These are phyloP conservation scores for Eucalyptus regnans DNA, from an alignment of 345 rosid species.

Conservation along the genomic window DNA sequence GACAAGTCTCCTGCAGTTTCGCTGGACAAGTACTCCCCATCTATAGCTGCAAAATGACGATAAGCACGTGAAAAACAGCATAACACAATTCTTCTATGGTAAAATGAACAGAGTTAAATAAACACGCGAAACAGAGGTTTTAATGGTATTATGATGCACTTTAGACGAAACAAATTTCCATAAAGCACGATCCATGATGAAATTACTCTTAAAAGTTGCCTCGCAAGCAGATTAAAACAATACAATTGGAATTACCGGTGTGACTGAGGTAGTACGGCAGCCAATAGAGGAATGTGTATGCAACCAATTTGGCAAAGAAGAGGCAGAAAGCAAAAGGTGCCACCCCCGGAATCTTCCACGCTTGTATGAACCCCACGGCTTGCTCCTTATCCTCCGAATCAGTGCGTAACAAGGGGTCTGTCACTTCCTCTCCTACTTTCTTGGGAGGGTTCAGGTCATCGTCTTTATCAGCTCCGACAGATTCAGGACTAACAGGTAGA, in stretches of 20 bases:
- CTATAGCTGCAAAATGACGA: conserved; percentile 46
- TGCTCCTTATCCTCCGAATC: conserved; percentile 19
- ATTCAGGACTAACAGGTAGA: conserved; percentile 65
- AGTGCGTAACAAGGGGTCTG: conserved; percentile 31
- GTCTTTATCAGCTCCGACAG: conserved; percentile 51
- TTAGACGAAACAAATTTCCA: not conserved
- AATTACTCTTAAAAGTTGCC: not conserved
- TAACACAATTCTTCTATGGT: not conserved
- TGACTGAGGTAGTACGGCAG: conserved; percentile 93
- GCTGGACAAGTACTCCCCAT: conserved; percentile 62
- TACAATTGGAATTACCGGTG: conserved; percentile 35
- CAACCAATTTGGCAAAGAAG: conserved; percentile 86
- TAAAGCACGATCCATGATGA: not conserved
- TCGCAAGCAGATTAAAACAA: not conserved
- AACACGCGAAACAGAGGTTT: not conserved
- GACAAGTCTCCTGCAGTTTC: conserved; percentile 81
- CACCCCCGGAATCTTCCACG: conserved; percentile 94
- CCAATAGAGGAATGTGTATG: conserved; percentile 95
- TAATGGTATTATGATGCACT: not conserved
- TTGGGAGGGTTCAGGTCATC: conserved; percentile 27
- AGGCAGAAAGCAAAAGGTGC: conserved; percentile 88
- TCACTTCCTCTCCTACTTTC: conserved; percentile 17
- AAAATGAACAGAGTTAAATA: not conserved
- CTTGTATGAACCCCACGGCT: conserved; percentile 78
- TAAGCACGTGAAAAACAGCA: not conserved